A percentile compares a stretch with the other conserved stretches of the same genome.
phyloP scores from a whole-genome alignment of 257 asterid species.

The Solanum dulcamara region DNA sequence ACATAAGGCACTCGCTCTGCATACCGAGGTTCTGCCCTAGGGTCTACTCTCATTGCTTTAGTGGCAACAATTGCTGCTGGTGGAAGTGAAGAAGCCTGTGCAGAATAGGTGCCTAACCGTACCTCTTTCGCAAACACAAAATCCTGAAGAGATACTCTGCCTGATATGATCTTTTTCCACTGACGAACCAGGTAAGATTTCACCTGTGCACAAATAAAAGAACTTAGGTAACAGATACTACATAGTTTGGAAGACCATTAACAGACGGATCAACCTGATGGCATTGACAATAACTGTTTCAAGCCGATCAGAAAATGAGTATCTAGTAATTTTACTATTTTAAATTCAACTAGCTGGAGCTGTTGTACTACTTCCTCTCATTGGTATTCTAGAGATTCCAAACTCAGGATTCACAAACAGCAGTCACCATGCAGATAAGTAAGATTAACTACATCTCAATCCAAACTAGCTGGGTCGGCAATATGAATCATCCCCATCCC shows the following conservation, averaged over 20 bases:
- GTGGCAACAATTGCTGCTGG: constrained; percentile 97
- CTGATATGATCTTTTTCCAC: constrained; percentile 78
- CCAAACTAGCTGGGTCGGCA: background rate
- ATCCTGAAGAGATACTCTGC: constrained; percentile 80
- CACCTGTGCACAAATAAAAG: constrained; percentile 36
- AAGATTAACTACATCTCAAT: background rate
- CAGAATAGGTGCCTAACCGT: constrained; percentile 82
- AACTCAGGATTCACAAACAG: background rate
- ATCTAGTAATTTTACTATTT: background rate
- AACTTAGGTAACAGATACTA: background rate
- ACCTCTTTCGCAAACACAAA: constrained; percentile 95
- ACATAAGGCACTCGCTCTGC: constrained; percentile 92
- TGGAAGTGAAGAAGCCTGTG: constrained; percentile 58
- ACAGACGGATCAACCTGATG: background rate
- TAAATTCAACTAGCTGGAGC: background rate
- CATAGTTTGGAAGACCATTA: background rate
- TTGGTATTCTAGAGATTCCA: background rate
- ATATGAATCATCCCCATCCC: background rate
- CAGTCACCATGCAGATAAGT: background rate
- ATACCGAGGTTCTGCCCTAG: constrained; percentile 92
- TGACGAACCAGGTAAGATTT: constrained; percentile 67
- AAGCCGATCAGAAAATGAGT: background rate
- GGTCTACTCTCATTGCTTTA: constrained; percentile 71
- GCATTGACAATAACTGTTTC: background rate
- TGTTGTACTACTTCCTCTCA: background rate